A percentile compares a stretch with the other conserved stretches of the same genome.
phyloP scores from a whole-genome alignment of 352 stramenopile genomes.

The Plasmopara viticola region DNA sequence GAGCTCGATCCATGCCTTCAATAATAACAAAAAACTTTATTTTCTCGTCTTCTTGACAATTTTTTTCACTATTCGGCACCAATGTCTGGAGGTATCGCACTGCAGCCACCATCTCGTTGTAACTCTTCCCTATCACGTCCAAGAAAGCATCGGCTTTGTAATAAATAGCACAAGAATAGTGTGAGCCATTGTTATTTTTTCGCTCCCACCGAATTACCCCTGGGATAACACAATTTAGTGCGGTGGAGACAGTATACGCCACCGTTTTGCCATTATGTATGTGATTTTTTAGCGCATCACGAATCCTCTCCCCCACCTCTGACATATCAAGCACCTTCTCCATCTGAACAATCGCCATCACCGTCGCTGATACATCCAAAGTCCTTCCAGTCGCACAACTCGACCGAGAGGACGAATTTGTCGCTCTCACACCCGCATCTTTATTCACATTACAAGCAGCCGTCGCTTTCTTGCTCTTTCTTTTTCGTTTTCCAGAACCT shows the following conservation, averaged over 20 bases:
- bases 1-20: constrained; percentile 50
- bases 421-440: background rate
- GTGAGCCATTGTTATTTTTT: constrained; percentile 1
- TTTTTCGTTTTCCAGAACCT: background rate
- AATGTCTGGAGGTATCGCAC: constrained; percentile 28
- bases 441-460: background rate
- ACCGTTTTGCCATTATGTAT: constrained; percentile 54
- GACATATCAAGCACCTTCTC: constrained; percentile 38
- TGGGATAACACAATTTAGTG: constrained; percentile 25
- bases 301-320: constrained; percentile 26
- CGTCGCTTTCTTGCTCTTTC: constrained; percentile 3
- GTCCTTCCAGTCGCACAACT: too few relatives aligned
- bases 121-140: constrained; percentile 29
- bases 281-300: constrained; percentile 36
- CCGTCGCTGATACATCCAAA: background rate
- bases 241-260: constrained; percentile 22
- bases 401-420: too few relatives aligned
- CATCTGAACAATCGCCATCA: constrained; percentile 32
- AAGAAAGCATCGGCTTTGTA: constrained; percentile 40
- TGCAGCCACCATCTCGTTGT: constrained; percentile 28
- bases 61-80: constrained; percentile 6
- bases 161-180: constrained; percentile 32
- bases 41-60: constrained; percentile 5
- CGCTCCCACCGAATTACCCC: constrained; percentile 41
- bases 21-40: constrained; percentile 40